Base-by-base conservation (phyloP, 2,329 filamentous ascomycete species). In the Diaporthe sp. region DNA sequence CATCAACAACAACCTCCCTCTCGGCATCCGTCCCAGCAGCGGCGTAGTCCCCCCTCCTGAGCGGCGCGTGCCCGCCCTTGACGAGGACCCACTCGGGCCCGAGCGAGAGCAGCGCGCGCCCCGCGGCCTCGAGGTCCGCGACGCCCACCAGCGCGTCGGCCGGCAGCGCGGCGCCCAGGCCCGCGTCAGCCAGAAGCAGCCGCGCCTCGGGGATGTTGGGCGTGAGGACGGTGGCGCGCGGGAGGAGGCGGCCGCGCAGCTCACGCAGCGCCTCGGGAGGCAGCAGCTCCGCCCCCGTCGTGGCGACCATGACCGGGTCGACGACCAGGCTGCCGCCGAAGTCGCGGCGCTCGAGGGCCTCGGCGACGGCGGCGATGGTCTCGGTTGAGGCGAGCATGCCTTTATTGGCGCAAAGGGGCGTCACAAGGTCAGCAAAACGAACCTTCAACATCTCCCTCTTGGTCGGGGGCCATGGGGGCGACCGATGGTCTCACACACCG, bases 231-330 rank as follows among this genome's bases (percentile, higher is more conserved):
- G 91, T 94, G 1, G 94, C 91, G 46, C 88, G 82, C 0, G 93
- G 92, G 12, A 96, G 87, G 6, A 97, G 84, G 17, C 89, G 84
- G 19, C 86, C 82, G 68, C 90, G 87, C 68, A 96, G 84, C 10
- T 89, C 88, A 15, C 86, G 82, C 44, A 95, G 87, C n/a, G 94
- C 93, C 12, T 90, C 86, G 51, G 88, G 82, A 0, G 92, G 92
- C 25, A 96, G 88, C 1, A 97, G 88, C 77, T 90, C 86, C 12
- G 93, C 90, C 34, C 94, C 94, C n/a, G 92, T 94, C 1, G 94
- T 96, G 39, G 94, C 93, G 13, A 98, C 91, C 95, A 98, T 98
- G 75, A 98, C 94, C 72, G 95, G 94, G 83, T 97, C 95, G 73
- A 97, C 85, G 44, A 97, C 92, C 39, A 93, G 85, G 31, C n/a